Evolutionary conservation across 306 rosid genomes (phyloP).

Genomic region (Alnus glutinosa): DNA sequence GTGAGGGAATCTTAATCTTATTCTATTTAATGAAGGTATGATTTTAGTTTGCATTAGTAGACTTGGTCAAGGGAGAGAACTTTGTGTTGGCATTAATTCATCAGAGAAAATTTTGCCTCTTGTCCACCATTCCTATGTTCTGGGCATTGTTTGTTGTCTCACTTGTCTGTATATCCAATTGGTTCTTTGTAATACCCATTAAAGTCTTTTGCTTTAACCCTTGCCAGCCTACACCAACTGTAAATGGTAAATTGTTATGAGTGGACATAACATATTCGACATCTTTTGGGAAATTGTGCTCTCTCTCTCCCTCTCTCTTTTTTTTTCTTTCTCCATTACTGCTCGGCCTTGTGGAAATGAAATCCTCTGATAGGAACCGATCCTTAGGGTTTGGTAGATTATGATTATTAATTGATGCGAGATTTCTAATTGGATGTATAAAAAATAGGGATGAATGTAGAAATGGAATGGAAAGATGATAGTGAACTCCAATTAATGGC

Average conservation of each 20-base stretch:
- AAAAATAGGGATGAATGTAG: no score
- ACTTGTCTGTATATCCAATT: not conserved
- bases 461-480: no score
- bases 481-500: no score
- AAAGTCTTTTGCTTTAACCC: not conserved
- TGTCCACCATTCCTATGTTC: not conserved
- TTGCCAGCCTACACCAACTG: not conserved
- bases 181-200: not conserved
- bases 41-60: constrained; percentile 2
- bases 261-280: not conserved
- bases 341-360: no score
- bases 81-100: constrained; percentile 10
- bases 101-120: not conserved
- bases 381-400: no score
- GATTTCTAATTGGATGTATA: no score
- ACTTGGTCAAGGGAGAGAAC: not conserved
- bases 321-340: not conserved
- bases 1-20: not conserved
- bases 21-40: not conserved
- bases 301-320: not conserved
- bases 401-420: no score
- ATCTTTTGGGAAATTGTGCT: not conserved
- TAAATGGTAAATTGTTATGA: not conserved
- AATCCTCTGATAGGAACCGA: no score
- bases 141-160: not conserved